A percentile compares a stretch with the other conserved stretches of the same genome.
These are phyloP conservation scores for Candida fluviatilis DNA, from an alignment of 805 yeast genomes.

Conservation along the genomic window DNA sequence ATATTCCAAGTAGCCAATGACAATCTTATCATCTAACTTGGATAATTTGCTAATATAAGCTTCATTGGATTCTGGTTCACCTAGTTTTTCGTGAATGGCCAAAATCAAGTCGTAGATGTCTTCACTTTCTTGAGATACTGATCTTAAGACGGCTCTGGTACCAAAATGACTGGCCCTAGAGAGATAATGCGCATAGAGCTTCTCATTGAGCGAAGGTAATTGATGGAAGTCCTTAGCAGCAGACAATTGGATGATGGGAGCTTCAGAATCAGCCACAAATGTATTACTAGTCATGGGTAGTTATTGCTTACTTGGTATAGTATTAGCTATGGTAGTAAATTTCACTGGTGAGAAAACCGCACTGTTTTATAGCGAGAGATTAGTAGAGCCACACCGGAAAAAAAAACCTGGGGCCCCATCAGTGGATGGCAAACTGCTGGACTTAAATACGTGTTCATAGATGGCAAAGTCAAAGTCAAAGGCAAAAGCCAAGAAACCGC, in stretches of 20 bases:
- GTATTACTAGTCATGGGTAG: slow-evolving; percentile 12
- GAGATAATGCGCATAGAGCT: slow-evolving; percentile 73
- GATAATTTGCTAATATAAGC: slow-evolving; percentile 34
- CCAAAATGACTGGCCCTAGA: slow-evolving; percentile 85
- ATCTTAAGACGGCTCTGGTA: slow-evolving; percentile 71
- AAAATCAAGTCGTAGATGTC: slow-evolving; percentile 67
- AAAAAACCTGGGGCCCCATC: no score
- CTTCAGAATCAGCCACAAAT: slow-evolving; percentile 36
- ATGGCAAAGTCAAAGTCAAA: no score
- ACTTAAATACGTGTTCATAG: no score
- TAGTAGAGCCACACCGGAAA: no score
- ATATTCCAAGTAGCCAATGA: slow-evolving; percentile 57
- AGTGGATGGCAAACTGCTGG: no score
- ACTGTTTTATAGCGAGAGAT: no score
- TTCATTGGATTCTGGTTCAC: slow-evolving; percentile 38
- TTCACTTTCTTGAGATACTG: slow-evolving; percentile 81
- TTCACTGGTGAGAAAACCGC: no score
- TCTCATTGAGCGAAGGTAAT: slow-evolving; percentile 54
- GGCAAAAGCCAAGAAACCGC: no score
- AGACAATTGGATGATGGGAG: slow-evolving; percentile 44
- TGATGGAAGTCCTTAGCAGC: slow-evolving; percentile 69
- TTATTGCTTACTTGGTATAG: background rate
- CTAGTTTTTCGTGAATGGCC: slow-evolving; percentile 47
- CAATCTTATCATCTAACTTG: slow-evolving; percentile 30
- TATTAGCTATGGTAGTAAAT: no score